These are phyloP conservation scores for Lactarius deliciosus DNA, from an alignment of 768 basidiomycete species.

Conservation along the genomic window DNA sequence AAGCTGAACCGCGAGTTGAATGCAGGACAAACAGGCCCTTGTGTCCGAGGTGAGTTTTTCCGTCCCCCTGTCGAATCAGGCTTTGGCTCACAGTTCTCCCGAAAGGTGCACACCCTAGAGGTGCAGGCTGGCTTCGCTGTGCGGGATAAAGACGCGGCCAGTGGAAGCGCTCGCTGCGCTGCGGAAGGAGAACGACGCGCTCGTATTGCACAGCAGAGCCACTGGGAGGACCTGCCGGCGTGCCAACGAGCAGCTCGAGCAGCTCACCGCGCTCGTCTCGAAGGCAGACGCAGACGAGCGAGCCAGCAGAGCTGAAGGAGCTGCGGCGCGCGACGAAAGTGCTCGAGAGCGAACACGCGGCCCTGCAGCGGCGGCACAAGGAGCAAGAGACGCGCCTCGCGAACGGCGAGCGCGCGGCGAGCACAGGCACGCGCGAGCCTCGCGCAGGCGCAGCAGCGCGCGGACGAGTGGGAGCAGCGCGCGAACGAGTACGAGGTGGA, in stretches of 20 bases:
- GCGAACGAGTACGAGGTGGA: constrained; percentile 68
- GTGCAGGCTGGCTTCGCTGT: constrained; percentile 52
- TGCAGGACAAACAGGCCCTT: constrained; percentile 56
- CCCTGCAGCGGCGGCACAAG: constrained; percentile 69
- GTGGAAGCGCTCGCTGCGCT: constrained; percentile 50
- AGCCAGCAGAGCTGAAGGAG: constrained; percentile 74
- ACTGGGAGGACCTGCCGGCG: constrained; percentile 78
- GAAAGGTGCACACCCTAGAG: constrained; percentile 56
- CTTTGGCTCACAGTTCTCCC: background rate
- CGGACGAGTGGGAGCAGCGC: constrained; percentile 78
- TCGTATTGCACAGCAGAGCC: constrained; percentile 62
- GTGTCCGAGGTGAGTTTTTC: constrained; percentile 54
- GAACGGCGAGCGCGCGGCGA: constrained; percentile 60
- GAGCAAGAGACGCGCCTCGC: constrained; percentile 64
- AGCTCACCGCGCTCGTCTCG: constrained; percentile 45
- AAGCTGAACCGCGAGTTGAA: constrained; percentile 52
- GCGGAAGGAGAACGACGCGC: constrained; percentile 59
- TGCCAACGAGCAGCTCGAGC: constrained; percentile 70
- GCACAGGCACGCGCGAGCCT: constrained; percentile 61
- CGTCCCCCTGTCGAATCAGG: constrained; percentile 10
- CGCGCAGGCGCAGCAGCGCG: constrained; percentile 71
- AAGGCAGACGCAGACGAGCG: constrained; percentile 49
- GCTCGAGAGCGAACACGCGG: constrained; percentile 65
- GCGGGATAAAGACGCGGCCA: constrained; percentile 64
- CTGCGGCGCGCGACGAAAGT: constrained; percentile 63